Evolutionary conservation across 2,329 filamentous ascomycete genomes (phyloP), one percentile per base, ranked within the genome.

Genomic region (Microdochium bolleyi): DNA sequence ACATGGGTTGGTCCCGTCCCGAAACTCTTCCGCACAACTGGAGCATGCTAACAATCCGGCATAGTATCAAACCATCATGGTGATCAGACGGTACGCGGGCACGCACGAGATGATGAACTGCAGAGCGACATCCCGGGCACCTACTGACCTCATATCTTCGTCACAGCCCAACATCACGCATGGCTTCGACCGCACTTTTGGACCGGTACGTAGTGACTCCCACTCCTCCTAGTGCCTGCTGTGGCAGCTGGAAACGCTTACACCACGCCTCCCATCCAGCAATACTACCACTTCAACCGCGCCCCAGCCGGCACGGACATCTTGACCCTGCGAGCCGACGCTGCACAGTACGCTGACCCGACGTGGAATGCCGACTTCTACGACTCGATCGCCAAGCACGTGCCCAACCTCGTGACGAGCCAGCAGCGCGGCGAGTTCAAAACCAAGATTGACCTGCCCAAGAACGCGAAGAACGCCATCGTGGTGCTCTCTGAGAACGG

Each of bases 161-260:
- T 11, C 11, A 52, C 48, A 62, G 14, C 82, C 83, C 5, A 84
- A 85, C 58, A 84, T 86, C 58, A 83, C 79, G 1, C 64, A 81
- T 55, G 83, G 83, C 0, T 85, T 85, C 56, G 82, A 85, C 58
- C 73, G 82, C 2, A 85, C 83, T 0, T 85, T 85, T 60, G 83
- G 83, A 1, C 83, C 81, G 5, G 57, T 61, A 52, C 37, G 13
- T 34, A 30, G 11, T 19, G 24, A 10, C 19, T 1, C 14, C 30
- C 27, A n/a, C n/a, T n/a, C n/a, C n/a, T n/a, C n/a, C n/a, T n/a
- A n/a, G n/a, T n/a, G n/a, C n/a, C n/a, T n/a, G n/a, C n/a, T n/a
- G n/a, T n/a, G n/a, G n/a, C n/a, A n/a, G n/a, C n/a, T n/a, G n/a
- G n/a, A n/a, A n/a, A n/a, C n/a, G n/a, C n/a, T n/a, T 16, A 14